These are phyloP conservation scores for Hygrocybe punicea DNA, from an alignment of 768 basidiomycete species.

Conservation along the genomic window DNA sequence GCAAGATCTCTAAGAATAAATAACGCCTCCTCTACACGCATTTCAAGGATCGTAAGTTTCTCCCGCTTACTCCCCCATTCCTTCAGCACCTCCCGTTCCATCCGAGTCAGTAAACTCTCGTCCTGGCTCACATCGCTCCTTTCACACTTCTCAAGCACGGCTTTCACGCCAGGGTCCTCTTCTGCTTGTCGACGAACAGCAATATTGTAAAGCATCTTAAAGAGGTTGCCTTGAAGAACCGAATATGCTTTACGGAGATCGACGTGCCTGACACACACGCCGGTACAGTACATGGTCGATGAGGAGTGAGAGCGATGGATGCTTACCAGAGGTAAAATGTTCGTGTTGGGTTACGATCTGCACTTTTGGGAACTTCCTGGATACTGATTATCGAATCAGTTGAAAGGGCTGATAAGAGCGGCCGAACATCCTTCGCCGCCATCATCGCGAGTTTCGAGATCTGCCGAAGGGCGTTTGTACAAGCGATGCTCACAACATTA, in stretches of 20 bases:
- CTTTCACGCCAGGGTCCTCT: conserved; percentile 59
- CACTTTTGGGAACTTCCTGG: conserved; percentile 89
- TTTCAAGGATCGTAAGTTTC: conserved; percentile 75
- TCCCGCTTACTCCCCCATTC: conserved; percentile 73
- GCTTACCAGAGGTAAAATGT: conserved; percentile 87
- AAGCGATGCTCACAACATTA: too few relatives aligned
- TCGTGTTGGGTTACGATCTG: conserved; percentile 83
- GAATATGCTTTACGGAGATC: conserved; percentile 82
- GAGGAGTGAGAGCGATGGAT: background rate
- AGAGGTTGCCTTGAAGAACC: conserved; percentile 69
- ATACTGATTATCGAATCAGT: conserved; percentile 81
- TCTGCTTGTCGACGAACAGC: conserved; percentile 70
- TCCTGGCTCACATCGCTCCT: conserved; percentile 82
- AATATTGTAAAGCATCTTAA: conserved; percentile 91
- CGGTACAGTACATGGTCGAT: background rate
- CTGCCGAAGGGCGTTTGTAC: conserved; percentile 39
- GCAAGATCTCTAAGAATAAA: conserved; percentile 85
- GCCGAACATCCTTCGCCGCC: conserved; percentile 81
- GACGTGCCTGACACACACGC: conserved; percentile 63
- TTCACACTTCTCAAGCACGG: conserved; percentile 76
- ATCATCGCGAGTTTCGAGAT: conserved; percentile 93
- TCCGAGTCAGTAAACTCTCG: conserved; percentile 59
- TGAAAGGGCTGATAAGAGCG: conserved; percentile 73
- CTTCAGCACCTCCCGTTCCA: conserved; percentile 71
- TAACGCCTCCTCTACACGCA: conserved; percentile 82